Evolutionary conservation across 2,329 filamentous ascomycete genomes (phyloP).

Genomic region (Alternaria arbusti): DNA sequence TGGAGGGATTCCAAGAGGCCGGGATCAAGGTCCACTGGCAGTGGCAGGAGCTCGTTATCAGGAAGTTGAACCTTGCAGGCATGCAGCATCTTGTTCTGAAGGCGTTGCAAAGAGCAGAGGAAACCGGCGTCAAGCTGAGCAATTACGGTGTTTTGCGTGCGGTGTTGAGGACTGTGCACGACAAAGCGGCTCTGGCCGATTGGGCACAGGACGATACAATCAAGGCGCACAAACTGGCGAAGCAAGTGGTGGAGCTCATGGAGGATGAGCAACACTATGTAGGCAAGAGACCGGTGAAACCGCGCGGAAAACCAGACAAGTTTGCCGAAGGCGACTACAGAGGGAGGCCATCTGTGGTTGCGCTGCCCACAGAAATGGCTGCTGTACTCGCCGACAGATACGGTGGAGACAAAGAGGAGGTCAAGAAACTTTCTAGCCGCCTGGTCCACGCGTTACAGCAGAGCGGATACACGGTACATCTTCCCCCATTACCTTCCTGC

Average conservation of each 20-base stretch:
- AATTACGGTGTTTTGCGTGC: slow-evolving; percentile 33
- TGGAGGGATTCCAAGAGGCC: slow-evolving; percentile 41
- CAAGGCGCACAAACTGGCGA: slow-evolving; percentile 48
- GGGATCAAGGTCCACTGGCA: slow-evolving; percentile 18
- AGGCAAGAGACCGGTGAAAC: slow-evolving; percentile 8
- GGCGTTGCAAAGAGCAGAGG: slow-evolving; percentile 32
- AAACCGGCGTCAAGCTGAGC: slow-evolving; percentile 33
- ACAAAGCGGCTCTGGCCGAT: slow-evolving; percentile 38
- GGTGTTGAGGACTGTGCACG: slow-evolving; percentile 46
- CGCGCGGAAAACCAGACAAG: slow-evolving; percentile 15
- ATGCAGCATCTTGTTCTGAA: slow-evolving; percentile 40
- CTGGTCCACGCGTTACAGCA: slow-evolving; percentile 46
- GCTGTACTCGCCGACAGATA: slow-evolving; percentile 50
- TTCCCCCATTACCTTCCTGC: neutral
- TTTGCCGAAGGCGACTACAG: slow-evolving; percentile 26
- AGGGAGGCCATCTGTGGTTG: slow-evolving; percentile 47
- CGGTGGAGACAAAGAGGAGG: slow-evolving; percentile 47
- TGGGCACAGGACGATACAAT: slow-evolving; percentile 49
- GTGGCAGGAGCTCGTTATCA: slow-evolving; percentile 27
- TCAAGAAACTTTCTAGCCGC: slow-evolving; percentile 49
- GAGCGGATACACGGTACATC: slow-evolving; percentile 25
- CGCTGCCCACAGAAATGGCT: slow-evolving; percentile 52
- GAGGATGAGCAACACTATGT: slow-evolving; percentile 50
- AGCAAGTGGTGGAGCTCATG: slow-evolving; percentile 50
- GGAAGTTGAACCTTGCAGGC: slow-evolving; percentile 24